Evolutionary conservation across 305 asterid species (phyloP).

Genomic region (Fraxinus xanthoxyloides): DNA sequence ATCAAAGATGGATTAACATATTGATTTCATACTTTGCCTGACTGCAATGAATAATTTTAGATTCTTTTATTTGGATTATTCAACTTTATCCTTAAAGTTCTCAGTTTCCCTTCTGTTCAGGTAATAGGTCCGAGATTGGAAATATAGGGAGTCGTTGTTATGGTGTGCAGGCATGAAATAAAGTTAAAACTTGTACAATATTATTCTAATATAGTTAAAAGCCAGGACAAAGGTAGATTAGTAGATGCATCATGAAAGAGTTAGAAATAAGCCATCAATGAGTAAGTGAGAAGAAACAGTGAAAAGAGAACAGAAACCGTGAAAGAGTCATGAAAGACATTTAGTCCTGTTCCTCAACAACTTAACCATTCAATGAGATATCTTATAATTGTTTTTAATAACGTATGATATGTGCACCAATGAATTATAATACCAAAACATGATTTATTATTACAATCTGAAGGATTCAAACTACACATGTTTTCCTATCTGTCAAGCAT

Average conservation of each 20-base stretch:
- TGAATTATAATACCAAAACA: neutral
- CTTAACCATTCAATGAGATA: neutral
- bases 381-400: neutral
- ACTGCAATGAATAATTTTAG: neutral
- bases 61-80: neutral
- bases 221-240: constrained; percentile 3
- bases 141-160: neutral
- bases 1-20: neutral
- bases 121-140: neutral
- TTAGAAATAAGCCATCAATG: neutral
- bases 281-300: neutral
- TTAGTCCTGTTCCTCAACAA: neutral
- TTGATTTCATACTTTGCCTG: neutral
- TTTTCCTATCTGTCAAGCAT: neutral
- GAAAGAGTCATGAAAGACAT: neutral
- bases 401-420: neutral
- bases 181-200: neutral
- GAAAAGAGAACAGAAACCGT: neutral
- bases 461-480: neutral
- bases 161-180: neutral
- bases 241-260: neutral
- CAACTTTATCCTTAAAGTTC: neutral
- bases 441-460: neutral
- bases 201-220: neutral
- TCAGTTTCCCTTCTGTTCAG: neutral